Evolutionary conservation across 2,329 filamentous ascomycete species (phyloP).

Genomic region (Colletotrichum musae): DNA sequence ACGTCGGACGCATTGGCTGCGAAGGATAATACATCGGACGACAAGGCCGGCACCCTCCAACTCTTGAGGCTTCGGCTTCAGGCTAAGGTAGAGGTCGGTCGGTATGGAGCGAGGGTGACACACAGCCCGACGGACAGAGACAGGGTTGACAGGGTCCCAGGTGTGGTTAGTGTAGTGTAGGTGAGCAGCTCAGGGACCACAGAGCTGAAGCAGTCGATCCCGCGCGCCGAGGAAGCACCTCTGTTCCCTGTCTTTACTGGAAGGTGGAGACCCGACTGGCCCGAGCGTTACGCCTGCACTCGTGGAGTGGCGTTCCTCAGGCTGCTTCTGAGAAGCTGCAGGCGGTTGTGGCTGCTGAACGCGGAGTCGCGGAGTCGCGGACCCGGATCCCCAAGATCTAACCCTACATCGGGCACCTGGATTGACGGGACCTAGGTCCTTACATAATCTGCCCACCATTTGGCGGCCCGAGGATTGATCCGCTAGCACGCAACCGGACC

Average conservation of each 20-base stretch:
- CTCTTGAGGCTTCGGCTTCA: background rate
- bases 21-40: slow-evolving; percentile 28
- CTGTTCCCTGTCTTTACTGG: slow-evolving; percentile 26
- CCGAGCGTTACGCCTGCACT: slow-evolving; percentile 22
- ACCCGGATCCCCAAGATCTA: background rate
- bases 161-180: slow-evolving; percentile 2
- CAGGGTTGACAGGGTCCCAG: too few relatives aligned
- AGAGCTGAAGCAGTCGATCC: slow-evolving; percentile 39
- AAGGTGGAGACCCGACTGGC: slow-evolving; percentile 31
- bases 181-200: slow-evolving; percentile 29
- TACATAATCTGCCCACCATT: background rate
- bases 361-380: background rate
- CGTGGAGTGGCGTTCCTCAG: background rate
- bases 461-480: background rate
- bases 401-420: too few relatives aligned
- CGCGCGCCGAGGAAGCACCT: slow-evolving; percentile 31
- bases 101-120: slow-evolving; percentile 4
- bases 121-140: background rate
- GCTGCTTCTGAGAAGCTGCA: slow-evolving; percentile 4
- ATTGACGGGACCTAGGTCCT: too few relatives aligned
- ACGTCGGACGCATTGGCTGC: slow-evolving; percentile 31
- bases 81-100: slow-evolving; percentile 12
- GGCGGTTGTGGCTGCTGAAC: background rate
- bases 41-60: slow-evolving; percentile 20
- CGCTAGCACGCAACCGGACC: background rate